A percentile compares a stretch with the other conserved stretches of the same genome.
Evolutionary conservation across 2,329 filamentous ascomycete species (phyloP).

Genomic region (Colletotrichum tanaceti): DNA sequence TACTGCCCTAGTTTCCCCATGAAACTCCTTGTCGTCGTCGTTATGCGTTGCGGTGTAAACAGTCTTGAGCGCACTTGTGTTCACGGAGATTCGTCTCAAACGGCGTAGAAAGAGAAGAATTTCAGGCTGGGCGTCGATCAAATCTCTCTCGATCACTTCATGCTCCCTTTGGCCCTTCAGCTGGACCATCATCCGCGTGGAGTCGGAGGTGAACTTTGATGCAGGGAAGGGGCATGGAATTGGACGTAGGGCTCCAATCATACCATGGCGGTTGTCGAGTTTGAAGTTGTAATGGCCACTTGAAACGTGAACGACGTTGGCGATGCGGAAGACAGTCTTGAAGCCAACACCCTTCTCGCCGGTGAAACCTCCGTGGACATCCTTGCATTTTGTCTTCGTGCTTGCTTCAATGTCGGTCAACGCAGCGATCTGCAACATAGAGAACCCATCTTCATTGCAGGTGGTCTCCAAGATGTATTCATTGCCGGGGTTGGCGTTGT

Average conservation of each 20-base stretch:
- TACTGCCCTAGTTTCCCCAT: background rate
- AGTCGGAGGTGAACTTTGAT: background rate
- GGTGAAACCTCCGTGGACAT: conserved; percentile 44
- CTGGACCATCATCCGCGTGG: conserved; percentile 23
- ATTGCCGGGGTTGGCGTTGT: background rate
- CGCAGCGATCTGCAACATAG: conserved; percentile 48
- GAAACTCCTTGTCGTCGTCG: background rate
- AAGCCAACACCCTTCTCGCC: conserved; percentile 55
- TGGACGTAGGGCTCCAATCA: conserved; percentile 51
- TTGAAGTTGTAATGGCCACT: conserved; percentile 48
- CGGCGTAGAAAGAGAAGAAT: conserved; percentile 47
- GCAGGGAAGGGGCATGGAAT: conserved; percentile 25
- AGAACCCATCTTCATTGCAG: conserved; percentile 52
- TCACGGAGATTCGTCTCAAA: conserved; percentile 36
- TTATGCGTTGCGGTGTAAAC: background rate
- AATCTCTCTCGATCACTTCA: conserved; percentile 33
- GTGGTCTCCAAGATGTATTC: conserved; percentile 21
- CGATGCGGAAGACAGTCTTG: conserved; percentile 52
- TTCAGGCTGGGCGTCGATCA: conserved; percentile 43
- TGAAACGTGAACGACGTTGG: conserved; percentile 47
- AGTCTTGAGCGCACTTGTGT: background rate
- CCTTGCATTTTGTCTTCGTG: conserved; percentile 47
- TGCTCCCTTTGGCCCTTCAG: conserved; percentile 13
- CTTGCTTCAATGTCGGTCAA: conserved; percentile 49
- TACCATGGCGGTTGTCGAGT: conserved; percentile 44